Percentiles rank a stretch among this genome's conserved stretches.
These are phyloP conservation scores for Ogataea dorogensis DNA, from an alignment of 805 yeast species.

Conservation along the genomic window DNA sequence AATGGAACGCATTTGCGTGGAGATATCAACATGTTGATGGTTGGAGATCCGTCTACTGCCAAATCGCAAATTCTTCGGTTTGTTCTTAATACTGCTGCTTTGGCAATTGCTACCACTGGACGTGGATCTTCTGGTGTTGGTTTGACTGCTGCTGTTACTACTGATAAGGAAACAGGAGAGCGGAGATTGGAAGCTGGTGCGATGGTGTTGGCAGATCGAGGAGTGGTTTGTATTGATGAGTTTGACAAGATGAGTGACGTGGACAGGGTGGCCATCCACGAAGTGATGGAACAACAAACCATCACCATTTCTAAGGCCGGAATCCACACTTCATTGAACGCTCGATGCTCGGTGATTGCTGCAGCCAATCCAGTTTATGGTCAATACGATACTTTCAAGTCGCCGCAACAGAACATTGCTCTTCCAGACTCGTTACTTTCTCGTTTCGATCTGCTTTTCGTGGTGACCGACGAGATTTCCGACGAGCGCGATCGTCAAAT, in stretches of 20 bases:
- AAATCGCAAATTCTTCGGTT: slow-evolving; percentile 94
- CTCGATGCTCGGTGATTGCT: slow-evolving; percentile 94
- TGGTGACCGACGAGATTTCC: slow-evolving; percentile 92
- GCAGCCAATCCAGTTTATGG: slow-evolving; percentile 98
- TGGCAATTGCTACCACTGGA: slow-evolving; percentile 98
- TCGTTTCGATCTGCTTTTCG: slow-evolving; percentile 93
- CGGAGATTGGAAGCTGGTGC: slow-evolving; percentile 98
- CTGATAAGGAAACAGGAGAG: slow-evolving; percentile 96
- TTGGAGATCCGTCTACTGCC: slow-evolving; percentile 98
- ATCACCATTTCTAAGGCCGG: slow-evolving; percentile 98
- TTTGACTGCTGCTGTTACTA: slow-evolving; percentile 96
- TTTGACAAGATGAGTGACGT: slow-evolving; percentile 97
- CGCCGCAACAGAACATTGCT: slow-evolving; percentile 95
- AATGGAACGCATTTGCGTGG: slow-evolving; percentile 98
- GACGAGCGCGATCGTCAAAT: slow-evolving; percentile 81
- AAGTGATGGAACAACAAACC: slow-evolving; percentile 99
- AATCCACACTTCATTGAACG: slow-evolving; percentile 92
- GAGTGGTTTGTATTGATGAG: slow-evolving; percentile 97
- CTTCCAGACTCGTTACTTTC: slow-evolving; percentile 94
- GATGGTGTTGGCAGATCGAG: slow-evolving; percentile 97
- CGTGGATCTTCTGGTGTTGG: slow-evolving; percentile 99
- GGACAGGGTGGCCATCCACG: slow-evolving; percentile 97
- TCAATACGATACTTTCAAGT: slow-evolving; percentile 92
- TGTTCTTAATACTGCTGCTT: slow-evolving; percentile 89
- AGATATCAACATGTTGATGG: slow-evolving; percentile 93